A percentile compares a stretch with the other conserved stretches of the same genome.
Conservation (phyloP, 2,329 filamentous ascomycete species). For the Exophiala dermatitidis region DNA sequence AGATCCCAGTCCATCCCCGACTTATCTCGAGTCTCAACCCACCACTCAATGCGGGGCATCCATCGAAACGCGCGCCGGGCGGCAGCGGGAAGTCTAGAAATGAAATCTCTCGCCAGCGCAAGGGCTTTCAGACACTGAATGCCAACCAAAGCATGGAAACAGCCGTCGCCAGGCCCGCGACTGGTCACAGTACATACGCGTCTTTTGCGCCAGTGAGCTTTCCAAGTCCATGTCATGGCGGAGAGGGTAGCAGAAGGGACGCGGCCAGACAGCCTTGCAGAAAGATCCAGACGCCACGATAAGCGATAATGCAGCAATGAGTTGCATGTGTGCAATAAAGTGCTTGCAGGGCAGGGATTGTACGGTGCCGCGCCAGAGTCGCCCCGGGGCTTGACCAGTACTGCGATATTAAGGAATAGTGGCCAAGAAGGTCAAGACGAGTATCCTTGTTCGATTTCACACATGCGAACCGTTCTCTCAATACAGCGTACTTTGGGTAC, state of each 20-base stretch:
- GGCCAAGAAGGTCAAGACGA: background rate
- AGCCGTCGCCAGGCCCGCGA: background rate
- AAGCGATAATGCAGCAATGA: conserved; percentile 12
- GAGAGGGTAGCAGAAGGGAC: background rate
- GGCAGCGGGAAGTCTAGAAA: conserved; percentile 11
- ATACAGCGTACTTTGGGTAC: background rate
- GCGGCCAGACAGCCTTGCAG: conserved; percentile 11
- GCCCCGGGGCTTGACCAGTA: background rate
- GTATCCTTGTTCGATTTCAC: conserved; percentile 6
- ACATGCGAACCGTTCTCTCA: conserved; percentile 3
- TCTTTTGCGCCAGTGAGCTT: background rate
- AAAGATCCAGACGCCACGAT: background rate
- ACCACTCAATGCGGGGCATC: conserved; percentile 1
- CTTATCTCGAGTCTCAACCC: background rate
- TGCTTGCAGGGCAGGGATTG: conserved; percentile 16
- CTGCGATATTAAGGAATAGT: background rate
- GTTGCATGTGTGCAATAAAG: conserved; percentile 14
- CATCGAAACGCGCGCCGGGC: conserved; percentile 7
- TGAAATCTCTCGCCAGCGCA: conserved; percentile 7
- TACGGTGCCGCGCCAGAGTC: conserved; percentile 5
- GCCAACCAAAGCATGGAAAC: conserved; percentile 2
- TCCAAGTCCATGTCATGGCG: background rate
- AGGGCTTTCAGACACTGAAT: conserved; percentile 6
- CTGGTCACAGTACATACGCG: background rate
- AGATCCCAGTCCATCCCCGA: background rate